Percentiles rank a stretch among this genome's conserved stretches.
Evolutionary conservation across 2,329 filamentous ascomycete species (phyloP).

Genomic region (Neurospora crassa): DNA sequence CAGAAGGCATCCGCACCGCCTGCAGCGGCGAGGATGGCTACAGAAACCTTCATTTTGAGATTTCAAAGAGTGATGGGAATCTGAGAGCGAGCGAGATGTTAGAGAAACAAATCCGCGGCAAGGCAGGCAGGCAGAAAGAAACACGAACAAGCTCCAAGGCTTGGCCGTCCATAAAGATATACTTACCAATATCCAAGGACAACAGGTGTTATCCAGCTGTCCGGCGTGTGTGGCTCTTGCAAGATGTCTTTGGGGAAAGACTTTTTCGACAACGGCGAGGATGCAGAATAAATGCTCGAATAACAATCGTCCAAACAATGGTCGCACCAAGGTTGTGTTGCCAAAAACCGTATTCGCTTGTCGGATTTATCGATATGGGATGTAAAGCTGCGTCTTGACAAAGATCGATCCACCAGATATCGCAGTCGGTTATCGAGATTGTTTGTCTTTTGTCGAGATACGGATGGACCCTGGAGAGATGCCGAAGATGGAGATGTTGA

Average conservation of each 20-base stretch:
- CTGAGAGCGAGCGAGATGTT: constrained; percentile 1
- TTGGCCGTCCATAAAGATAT: background rate
- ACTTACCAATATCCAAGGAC: background rate
- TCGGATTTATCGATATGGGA: background rate
- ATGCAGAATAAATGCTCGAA: background rate
- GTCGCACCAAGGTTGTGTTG: background rate
- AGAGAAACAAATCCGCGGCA: background rate
- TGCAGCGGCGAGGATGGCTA: constrained; percentile 26
- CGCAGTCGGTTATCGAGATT: background rate
- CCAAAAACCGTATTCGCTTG: background rate
- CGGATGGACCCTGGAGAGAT: background rate
- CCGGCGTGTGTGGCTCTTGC: background rate
- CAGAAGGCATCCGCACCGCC: constrained; percentile 62
- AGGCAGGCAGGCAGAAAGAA: background rate
- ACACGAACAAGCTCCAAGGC: background rate
- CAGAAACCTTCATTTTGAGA: constrained; percentile 14
- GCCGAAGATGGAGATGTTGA: background rate
- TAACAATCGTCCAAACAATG: background rate
- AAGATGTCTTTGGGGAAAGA: background rate
- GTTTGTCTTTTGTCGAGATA: background rate
- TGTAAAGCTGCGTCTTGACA: background rate
- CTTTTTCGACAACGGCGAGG: too few species aligned
- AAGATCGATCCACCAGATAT: background rate
- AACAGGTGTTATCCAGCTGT: background rate
- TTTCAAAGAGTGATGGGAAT: constrained; percentile 4